Conservation (phyloP, 192 early-diverging fungal genomes). For the Tieghemiomyces parasiticus region DNA sequence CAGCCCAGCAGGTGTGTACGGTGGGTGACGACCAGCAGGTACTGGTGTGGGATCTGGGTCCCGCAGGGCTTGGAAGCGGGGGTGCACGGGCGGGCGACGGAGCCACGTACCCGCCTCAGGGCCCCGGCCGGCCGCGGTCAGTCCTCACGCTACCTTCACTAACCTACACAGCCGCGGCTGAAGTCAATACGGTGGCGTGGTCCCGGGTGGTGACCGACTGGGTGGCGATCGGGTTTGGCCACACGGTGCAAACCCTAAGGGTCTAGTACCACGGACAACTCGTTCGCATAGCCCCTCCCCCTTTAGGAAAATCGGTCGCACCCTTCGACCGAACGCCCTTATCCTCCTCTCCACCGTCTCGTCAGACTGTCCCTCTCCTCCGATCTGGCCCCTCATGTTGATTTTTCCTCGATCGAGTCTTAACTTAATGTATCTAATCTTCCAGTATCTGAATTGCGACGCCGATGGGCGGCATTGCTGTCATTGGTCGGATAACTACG, state of each 20-base stretch:
- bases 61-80: slow-evolving; percentile 27
- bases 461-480: too few species aligned
- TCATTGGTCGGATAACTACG: too few species aligned
- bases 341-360: too few species aligned
- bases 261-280: too few species aligned
- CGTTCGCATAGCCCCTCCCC: too few species aligned
- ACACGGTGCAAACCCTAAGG: slow-evolving; percentile 69
- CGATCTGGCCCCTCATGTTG: too few species aligned
- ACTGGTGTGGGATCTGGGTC: slow-evolving; percentile 79
- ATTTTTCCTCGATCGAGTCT: too few species aligned
- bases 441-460: too few species aligned
- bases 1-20: slow-evolving; percentile 61
- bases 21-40: slow-evolving; percentile 82
- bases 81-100: slow-evolving; percentile 22
- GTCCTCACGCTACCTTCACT: slow-evolving; percentile 45
- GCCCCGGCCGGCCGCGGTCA: slow-evolving; percentile 19
- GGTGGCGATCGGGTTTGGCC: slow-evolving; percentile 78
- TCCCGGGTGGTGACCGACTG: slow-evolving; percentile 61
- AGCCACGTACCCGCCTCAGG: slow-evolving; percentile 19
- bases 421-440: too few species aligned
- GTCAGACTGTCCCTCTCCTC: too few species aligned
- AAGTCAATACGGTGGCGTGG: slow-evolving; percentile 80
- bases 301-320: too few species aligned
- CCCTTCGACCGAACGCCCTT: too few species aligned
- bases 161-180: slow-evolving; percentile 54